Percentiles rank a stretch among this genome's conserved stretches.
These are phyloP conservation scores for Stagonosporopsis rhizophila DNA, from an alignment of 2,329 filamentous ascomycete species.

Conservation along the genomic window DNA sequence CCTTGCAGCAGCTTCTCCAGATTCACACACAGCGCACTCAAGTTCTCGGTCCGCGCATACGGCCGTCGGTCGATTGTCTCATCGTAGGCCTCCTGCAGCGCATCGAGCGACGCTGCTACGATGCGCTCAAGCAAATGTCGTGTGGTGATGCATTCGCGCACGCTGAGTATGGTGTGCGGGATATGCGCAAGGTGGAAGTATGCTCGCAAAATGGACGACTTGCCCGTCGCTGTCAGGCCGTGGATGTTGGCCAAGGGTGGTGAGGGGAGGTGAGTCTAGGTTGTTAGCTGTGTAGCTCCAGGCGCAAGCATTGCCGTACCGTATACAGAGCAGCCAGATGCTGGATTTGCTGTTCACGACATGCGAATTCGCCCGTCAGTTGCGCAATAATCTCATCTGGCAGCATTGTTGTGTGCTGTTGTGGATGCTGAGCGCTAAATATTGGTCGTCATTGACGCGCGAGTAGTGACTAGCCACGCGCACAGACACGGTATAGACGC, in stretches of 20 bases:
- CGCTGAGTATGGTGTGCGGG: conserved; percentile 69
- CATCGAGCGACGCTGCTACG: conserved; percentile 59
- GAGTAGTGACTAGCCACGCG: too few species aligned
- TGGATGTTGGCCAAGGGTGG: conserved; percentile 80
- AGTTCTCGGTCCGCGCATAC: conserved; percentile 75
- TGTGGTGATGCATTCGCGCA: conserved; percentile 77
- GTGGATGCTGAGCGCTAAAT: neutral
- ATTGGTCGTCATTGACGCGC: conserved; percentile 12
- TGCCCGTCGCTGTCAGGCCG: conserved; percentile 86
- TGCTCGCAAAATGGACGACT: conserved; percentile 72
- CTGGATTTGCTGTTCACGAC: conserved; percentile 57
- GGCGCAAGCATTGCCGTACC: conserved; percentile 33
- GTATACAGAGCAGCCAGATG: conserved; percentile 56
- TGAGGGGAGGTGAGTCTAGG: conserved; percentile 69
- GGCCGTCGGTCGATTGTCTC: conserved; percentile 49
- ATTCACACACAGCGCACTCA: conserved; percentile 77
- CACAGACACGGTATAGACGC: too few species aligned
- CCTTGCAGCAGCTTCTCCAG: conserved; percentile 69
- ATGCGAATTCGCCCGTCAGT: conserved; percentile 50
- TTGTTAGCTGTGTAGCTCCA: conserved; percentile 23
- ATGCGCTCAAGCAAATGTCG: conserved; percentile 79
- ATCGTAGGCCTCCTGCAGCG: conserved; percentile 51
- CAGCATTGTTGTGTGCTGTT: conserved; percentile 38
- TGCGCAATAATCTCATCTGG: conserved; percentile 46
- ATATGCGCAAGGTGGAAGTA: conserved; percentile 64